A percentile compares a stretch with the other conserved stretches of the same genome.
phyloP scores from a whole-genome alignment of 202 grass and related monocot species.

The Digitaria exilis region DNA sequence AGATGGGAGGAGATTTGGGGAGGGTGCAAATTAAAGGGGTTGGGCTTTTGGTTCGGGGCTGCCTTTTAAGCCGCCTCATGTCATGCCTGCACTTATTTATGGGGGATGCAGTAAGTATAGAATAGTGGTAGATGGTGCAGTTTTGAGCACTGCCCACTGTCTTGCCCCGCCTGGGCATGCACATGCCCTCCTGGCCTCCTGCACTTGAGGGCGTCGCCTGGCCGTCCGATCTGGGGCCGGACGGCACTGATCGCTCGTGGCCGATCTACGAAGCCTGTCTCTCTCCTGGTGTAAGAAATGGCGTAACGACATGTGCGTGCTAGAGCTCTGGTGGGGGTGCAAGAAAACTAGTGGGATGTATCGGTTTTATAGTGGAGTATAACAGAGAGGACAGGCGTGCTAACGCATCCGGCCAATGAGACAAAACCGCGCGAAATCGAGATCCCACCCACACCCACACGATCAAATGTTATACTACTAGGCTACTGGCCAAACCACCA shows the following conservation, averaged over 20 bases:
- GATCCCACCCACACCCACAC: neutral
- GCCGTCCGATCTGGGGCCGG: neutral
- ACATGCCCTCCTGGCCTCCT: neutral
- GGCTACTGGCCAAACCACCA: neutral
- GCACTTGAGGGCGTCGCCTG: neutral
- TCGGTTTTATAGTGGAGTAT: neutral
- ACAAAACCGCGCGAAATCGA: neutral
- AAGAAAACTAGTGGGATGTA: neutral
- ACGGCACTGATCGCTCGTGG: neutral
- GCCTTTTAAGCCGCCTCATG: slow-evolving; percentile 37
- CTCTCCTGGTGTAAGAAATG: neutral
- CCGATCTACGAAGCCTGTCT: neutral
- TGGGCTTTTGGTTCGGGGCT: slow-evolving; percentile 42
- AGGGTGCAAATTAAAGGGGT: slow-evolving; percentile 72
- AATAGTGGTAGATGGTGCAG: slow-evolving; percentile 52
- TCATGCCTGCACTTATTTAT: slow-evolving; percentile 53
- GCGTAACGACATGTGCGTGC: neutral
- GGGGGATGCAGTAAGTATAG: slow-evolving; percentile 34
- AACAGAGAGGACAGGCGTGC: neutral
- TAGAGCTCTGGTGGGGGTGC: neutral
- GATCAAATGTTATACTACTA: neutral
- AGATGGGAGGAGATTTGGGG: slow-evolving; percentile 46
- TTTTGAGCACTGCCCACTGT: slow-evolving; percentile 48
- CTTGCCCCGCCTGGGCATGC: slow-evolving; percentile 35
- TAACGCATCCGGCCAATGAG: neutral